Conservation (phyloP, 2,329 filamentous ascomycete genomes). For the Colletotrichum agaves region DNA sequence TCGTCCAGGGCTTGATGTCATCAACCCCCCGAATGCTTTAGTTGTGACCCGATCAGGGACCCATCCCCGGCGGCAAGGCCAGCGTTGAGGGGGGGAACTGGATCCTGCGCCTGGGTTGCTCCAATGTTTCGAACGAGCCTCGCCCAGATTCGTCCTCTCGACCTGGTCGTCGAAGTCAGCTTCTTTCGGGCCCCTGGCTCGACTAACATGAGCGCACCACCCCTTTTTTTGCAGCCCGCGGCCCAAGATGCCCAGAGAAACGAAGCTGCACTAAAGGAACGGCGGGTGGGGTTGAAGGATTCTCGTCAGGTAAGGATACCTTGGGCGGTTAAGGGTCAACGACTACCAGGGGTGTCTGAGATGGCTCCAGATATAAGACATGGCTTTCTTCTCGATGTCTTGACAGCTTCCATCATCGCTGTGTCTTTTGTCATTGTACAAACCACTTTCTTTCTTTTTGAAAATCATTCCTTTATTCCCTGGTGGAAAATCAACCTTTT, state of each 20-base stretch:
- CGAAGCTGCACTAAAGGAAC: neutral
- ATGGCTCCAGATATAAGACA: constrained; percentile 27
- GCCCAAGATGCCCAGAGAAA: constrained; percentile 3
- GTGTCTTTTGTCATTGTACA: constrained; percentile 34
- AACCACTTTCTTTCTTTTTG: constrained; percentile 34
- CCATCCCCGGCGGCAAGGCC: constrained; percentile 10
- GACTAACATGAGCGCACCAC: neutral
- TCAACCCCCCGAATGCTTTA: constrained; percentile 29
- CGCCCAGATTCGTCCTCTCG: constrained; percentile 2
- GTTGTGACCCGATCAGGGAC: constrained; percentile 15
- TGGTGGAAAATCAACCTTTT: constrained; percentile 35
- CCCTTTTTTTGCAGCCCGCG: constrained; percentile 18
- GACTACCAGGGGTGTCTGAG: neutral
- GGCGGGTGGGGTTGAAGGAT: constrained; percentile 3
- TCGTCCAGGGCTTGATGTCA: constrained; percentile 26
- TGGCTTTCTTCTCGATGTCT: neutral
- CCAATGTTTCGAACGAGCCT: constrained; percentile 24
- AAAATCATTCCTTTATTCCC: constrained; percentile 30
- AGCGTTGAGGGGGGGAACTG: constrained; percentile 7
- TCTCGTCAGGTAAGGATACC: neutral
- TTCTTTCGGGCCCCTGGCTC: constrained; percentile 9
- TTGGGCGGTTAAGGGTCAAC: neutral
- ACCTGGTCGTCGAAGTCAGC: neutral
- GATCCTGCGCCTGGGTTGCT: constrained; percentile 1
- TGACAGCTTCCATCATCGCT: constrained; percentile 16